Evolutionary conservation across 2,329 filamentous ascomycete genomes (phyloP).

Genomic region (Phyllachora maydis): DNA sequence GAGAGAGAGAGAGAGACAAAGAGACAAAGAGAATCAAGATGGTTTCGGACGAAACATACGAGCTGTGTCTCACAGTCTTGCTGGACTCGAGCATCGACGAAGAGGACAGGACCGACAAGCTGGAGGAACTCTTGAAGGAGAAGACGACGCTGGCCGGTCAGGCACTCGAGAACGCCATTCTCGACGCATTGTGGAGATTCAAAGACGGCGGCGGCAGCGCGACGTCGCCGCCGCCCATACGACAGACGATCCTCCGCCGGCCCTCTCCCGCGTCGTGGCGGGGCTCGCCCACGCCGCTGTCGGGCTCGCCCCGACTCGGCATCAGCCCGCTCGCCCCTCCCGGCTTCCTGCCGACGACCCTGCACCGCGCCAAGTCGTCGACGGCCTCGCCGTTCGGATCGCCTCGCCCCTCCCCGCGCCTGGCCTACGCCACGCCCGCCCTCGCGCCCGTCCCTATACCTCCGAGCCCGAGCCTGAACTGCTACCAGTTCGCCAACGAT

Average conservation of each 20-base stretch:
- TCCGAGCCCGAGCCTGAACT: constrained; percentile 82
- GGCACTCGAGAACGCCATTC: constrained; percentile 69
- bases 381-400: constrained; percentile 83
- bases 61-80: constrained; percentile 74
- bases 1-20: background rate
- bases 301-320: constrained; percentile 61
- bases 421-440: constrained; percentile 77
- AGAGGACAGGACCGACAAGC: constrained; percentile 83
- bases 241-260: constrained; percentile 75
- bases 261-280: constrained; percentile 92
- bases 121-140: constrained; percentile 68
- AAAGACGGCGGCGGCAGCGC: constrained; percentile 43
- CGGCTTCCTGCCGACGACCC: constrained; percentile 60
- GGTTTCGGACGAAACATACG: constrained; percentile 85
- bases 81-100: constrained; percentile 69
- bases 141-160: constrained; percentile 57
- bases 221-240: constrained; percentile 64
- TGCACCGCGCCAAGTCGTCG: constrained; percentile 57
- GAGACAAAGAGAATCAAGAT: constrained; percentile 29
- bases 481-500: constrained; percentile 82
- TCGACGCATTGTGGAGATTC: constrained; percentile 80
- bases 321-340: constrained; percentile 71
- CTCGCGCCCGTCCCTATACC: no score
- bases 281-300: constrained; percentile 58
- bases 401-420: constrained; percentile 75